phyloP scores from a whole-genome alignment of 2,329 filamentous ascomycete species.

The Blumeriella jaapii region DNA sequence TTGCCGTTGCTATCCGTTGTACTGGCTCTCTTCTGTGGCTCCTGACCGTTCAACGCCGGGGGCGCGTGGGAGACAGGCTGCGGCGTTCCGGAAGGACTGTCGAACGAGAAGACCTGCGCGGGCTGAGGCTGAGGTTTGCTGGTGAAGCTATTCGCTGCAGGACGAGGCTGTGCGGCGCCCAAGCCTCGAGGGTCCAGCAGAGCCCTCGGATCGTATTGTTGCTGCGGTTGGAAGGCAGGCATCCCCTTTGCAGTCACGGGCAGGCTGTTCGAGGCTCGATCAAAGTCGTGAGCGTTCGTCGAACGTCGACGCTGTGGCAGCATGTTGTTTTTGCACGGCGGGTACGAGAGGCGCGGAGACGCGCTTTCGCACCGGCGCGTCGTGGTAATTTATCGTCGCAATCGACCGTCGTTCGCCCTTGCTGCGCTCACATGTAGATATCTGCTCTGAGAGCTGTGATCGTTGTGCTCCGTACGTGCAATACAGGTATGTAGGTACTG shows the following conservation, averaged over 20 bases:
- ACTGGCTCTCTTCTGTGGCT: neutral
- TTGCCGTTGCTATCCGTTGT: constrained; percentile 6
- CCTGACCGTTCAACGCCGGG: constrained; percentile 1
- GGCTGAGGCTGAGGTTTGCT: constrained; percentile 6
- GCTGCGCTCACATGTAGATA: constrained; percentile 22
- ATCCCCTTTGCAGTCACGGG: constrained; percentile 12
- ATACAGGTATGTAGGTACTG: too few relatives aligned
- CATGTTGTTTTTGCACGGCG: constrained; percentile 1
- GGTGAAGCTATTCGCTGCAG: constrained; percentile 9
- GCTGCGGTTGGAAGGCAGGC: constrained; percentile 10
- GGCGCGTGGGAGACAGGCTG: constrained; percentile 7
- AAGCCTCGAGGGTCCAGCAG: constrained; percentile 33
- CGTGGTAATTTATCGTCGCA: constrained; percentile 28
- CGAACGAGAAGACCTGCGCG: constrained; percentile 23
- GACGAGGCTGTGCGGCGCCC: constrained; percentile 12
- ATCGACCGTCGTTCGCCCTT: constrained; percentile 10
- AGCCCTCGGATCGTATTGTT: constrained; percentile 31
- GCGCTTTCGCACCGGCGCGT: too few relatives aligned
- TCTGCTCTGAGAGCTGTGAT: too few relatives aligned
- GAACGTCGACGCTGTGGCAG: constrained; percentile 2
- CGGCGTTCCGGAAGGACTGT: constrained; percentile 19
- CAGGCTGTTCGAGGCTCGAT: constrained; percentile 17
- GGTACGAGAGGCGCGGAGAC: too few relatives aligned
- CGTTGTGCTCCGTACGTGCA: too few relatives aligned
- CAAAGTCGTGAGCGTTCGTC: constrained; percentile 15